phyloP scores from a whole-genome alignment of 1,284 basidiomycete species.

The Irpex sp. region DNA sequence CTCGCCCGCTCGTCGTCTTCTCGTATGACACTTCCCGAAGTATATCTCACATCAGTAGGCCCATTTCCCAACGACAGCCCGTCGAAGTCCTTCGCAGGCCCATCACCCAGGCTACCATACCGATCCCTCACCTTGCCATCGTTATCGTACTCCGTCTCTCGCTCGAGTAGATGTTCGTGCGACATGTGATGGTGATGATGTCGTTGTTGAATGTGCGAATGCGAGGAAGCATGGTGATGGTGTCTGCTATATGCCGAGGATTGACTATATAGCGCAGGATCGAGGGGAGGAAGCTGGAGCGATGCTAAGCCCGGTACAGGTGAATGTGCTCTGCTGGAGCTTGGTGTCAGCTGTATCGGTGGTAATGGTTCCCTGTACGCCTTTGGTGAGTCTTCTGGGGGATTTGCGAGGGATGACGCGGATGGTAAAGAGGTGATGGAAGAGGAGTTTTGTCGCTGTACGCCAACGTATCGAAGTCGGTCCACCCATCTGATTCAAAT shows the following conservation, averaged over 20 bases:
- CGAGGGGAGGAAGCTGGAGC: conserved; percentile 19
- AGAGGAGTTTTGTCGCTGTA: conserved; percentile 50
- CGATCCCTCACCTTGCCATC: neutral
- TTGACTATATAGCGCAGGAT: conserved; percentile 17
- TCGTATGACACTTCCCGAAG: neutral
- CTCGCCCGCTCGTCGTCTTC: neutral
- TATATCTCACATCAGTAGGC: neutral
- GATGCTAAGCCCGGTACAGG: conserved; percentile 21
- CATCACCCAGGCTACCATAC: conserved; percentile 15
- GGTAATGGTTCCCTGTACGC: conserved; percentile 17
- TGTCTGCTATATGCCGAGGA: neutral
- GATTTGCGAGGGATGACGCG: conserved; percentile 12
- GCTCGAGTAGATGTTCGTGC: neutral
- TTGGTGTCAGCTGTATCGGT: conserved; percentile 14
- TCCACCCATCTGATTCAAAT: conserved; percentile 67
- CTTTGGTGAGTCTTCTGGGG: conserved; percentile 15
- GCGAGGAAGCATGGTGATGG: neutral
- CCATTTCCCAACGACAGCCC: conserved; percentile 19
- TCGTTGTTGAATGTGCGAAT: neutral
- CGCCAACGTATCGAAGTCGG: conserved; percentile 68
- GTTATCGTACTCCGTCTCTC: neutral
- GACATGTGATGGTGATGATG: neutral
- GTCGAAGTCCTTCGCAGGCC: conserved; percentile 19
- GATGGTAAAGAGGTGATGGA: conserved; percentile 11
- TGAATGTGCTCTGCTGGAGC: conserved; percentile 18